Evolutionary conservation across 768 basidiomycete genomes (phyloP).

Genomic region (Boletus reticuloceps): DNA sequence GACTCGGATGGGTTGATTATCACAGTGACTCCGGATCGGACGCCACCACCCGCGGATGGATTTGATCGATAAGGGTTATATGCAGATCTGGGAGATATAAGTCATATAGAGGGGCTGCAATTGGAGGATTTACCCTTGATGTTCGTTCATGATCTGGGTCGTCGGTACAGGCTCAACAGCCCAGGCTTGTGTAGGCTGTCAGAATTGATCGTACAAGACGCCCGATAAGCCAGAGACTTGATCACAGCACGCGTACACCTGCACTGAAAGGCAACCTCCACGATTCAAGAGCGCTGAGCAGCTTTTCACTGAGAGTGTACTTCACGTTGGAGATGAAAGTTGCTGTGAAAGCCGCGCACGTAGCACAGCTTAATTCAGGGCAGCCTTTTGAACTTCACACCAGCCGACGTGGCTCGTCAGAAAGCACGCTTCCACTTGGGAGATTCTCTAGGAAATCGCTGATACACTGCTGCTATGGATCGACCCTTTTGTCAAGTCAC

Average conservation of each 20-base stretch:
- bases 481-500: too few species aligned
- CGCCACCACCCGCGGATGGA: too few species aligned
- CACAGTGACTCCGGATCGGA: neutral
- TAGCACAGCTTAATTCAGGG: conserved; percentile 1
- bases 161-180: too few species aligned
- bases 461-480: too few species aligned
- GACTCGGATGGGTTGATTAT: neutral
- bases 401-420: too few species aligned
- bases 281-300: neutral
- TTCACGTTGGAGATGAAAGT: neutral
- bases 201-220: too few species aligned
- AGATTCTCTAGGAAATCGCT: too few species aligned
- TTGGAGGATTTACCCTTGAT: too few species aligned
- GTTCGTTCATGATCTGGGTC: too few species aligned
- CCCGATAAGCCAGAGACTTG: neutral
- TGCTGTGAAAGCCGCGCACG: neutral
- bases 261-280: conserved; percentile 1
- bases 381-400: neutral
- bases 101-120: too few species aligned
- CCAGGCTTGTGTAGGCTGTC: too few species aligned
- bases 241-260: neutral
- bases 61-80: neutral
- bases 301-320: neutral
- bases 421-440: too few species aligned
- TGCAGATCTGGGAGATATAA: neutral